phyloP scores from a whole-genome alignment of 305 asterid genomes.

The Ajuga reptans region DNA sequence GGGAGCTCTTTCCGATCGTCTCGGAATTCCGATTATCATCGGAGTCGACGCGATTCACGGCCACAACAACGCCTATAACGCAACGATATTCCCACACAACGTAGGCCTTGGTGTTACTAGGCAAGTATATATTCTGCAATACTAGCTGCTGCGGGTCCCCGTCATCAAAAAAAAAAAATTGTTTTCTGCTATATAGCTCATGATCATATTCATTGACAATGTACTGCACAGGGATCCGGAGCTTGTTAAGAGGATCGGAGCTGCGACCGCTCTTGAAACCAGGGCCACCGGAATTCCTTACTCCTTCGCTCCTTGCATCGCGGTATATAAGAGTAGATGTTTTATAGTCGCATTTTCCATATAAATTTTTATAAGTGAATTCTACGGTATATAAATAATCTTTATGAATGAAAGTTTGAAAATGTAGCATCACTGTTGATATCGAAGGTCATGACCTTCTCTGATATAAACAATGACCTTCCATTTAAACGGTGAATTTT shows the following conservation, averaged over 20 bases:
- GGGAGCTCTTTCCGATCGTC: conserved; percentile 30
- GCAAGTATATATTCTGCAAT: too few species aligned
- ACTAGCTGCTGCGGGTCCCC: too few species aligned
- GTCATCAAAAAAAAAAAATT: too few species aligned
- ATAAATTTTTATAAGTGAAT: not conserved
- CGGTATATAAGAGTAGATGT: conserved; percentile 8
- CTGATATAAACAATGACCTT: too few species aligned
- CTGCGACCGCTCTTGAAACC: conserved; percentile 35
- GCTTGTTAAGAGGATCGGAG: conserved; percentile 32
- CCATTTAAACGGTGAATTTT: too few species aligned
- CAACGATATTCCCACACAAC: conserved; percentile 59
- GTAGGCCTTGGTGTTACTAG: conserved; percentile 57
- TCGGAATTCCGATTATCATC: conserved; percentile 35
- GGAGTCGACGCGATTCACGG: conserved; percentile 46
- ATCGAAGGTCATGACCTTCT: too few species aligned
- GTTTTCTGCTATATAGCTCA: too few species aligned
- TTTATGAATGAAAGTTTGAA: too few species aligned
- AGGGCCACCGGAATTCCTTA: conserved; percentile 34
- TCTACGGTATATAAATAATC: too few species aligned
- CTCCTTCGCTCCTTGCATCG: conserved; percentile 30
- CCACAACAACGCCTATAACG: conserved; percentile 38
- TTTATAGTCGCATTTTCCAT: too few species aligned
- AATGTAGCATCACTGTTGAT: too few species aligned
- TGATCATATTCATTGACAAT: too few species aligned
- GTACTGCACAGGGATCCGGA: conserved; percentile 26